Evolutionary conservation across 2,329 filamentous ascomycete species (phyloP).

Genomic region (Clarireedia hainanense): DNA sequence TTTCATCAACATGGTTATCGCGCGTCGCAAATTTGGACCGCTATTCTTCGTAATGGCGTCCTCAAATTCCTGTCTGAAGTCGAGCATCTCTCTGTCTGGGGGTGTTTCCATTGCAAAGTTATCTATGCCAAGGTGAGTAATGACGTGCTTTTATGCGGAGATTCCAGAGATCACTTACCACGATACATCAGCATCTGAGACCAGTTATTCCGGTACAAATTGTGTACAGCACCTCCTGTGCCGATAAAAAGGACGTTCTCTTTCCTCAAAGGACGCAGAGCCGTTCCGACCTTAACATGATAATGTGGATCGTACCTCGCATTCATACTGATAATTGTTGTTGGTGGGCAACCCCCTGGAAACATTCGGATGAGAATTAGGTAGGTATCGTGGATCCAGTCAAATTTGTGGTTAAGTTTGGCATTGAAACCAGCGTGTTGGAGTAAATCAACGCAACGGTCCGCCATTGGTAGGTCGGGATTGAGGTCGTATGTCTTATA

Average conservation of each 20-base stretch:
- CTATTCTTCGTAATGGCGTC: conserved; percentile 48
- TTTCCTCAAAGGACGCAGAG: conserved; percentile 46
- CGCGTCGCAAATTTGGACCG: conserved; percentile 46
- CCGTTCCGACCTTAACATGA: conserved; percentile 48
- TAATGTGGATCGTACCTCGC: conserved; percentile 47
- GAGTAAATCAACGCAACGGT: conserved; percentile 43
- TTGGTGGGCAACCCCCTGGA: conserved; percentile 54
- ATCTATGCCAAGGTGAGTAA: conserved; percentile 30
- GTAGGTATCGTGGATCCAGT: conserved; percentile 69
- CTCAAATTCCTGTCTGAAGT: conserved; percentile 58
- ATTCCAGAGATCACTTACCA: background rate
- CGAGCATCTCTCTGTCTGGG: conserved; percentile 52
- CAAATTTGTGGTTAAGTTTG: conserved; percentile 45
- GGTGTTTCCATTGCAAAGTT: conserved; percentile 53
- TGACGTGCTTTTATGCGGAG: too few species aligned
- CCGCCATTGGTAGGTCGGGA: conserved; percentile 47
- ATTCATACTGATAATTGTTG: conserved; percentile 50
- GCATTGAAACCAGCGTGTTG: conserved; percentile 45
- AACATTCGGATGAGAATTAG: conserved; percentile 65
- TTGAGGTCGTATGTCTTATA: conserved; percentile 55
- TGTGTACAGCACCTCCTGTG: conserved; percentile 57
- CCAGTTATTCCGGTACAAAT: conserved; percentile 62
- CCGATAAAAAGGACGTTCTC: conserved; percentile 51
- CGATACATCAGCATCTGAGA: conserved; percentile 46
- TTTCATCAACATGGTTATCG: conserved; percentile 58